Conservation (phyloP, 1,284 basidiomycete species). For the Cutaneotrichosporon cyanovorans region DNA sequence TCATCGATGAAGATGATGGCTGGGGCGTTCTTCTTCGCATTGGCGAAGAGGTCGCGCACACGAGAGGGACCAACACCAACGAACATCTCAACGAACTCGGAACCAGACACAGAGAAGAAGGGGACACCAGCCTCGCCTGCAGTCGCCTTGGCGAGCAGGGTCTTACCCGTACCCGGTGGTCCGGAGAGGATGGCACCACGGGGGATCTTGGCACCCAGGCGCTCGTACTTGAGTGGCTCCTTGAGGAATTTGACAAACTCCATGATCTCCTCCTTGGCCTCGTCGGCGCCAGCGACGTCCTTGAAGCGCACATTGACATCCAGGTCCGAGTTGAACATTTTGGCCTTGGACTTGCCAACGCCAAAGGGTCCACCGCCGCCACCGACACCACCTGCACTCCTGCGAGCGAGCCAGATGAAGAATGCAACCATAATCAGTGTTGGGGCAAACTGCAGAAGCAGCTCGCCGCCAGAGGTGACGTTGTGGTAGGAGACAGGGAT, state of each 20-base stretch:
- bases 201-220: constrained; percentile 95
- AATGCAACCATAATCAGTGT: constrained; percentile 85
- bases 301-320: constrained; percentile 89
- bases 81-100: constrained; percentile 99
- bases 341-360: constrained; percentile 92
- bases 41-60: constrained; percentile 94
- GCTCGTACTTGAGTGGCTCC: constrained; percentile 89
- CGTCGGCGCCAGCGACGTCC: constrained; percentile 98
- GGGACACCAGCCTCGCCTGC: constrained; percentile 96
- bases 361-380: constrained; percentile 84
- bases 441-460: constrained; percentile 85
- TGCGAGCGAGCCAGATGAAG: constrained; percentile 79
- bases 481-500: constrained; percentile 97
- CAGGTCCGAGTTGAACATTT: constrained; percentile 95
- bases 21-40: constrained; percentile 93
- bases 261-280: constrained; percentile 99
- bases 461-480: constrained; percentile 76
- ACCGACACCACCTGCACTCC: constrained; percentile 56
- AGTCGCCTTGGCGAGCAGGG: constrained; percentile 93
- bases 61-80: constrained; percentile 97
- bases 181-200: constrained; percentile 96
- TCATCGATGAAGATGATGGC: constrained; percentile 84
- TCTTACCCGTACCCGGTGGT: constrained; percentile 98
- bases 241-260: constrained; percentile 99
- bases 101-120: constrained; percentile 96